Percentiles rank a stretch among this genome's conserved stretches.
Conservation (phyloP, 1,139 yeast species). For the Kodamaea sp. region DNA sequence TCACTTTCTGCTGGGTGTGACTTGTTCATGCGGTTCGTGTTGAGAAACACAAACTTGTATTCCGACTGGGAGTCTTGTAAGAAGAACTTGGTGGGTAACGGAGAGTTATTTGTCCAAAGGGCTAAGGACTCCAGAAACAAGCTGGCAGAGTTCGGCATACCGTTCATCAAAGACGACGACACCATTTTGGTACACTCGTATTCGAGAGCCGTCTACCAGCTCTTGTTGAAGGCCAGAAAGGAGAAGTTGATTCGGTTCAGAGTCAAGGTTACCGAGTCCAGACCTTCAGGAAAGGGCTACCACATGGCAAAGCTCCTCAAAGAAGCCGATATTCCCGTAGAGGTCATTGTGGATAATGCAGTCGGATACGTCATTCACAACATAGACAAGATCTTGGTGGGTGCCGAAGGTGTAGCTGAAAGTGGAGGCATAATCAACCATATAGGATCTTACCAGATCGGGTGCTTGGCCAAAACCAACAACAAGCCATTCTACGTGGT, state of each 20-base stretch:
- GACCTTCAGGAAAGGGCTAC: slow-evolving; percentile 82
- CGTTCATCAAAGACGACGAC: slow-evolving; percentile 92
- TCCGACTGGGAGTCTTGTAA: slow-evolving; percentile 97
- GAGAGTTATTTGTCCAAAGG: slow-evolving; percentile 85
- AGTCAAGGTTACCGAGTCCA: slow-evolving; percentile 89
- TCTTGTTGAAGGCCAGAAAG: slow-evolving; percentile 73
- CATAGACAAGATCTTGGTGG: slow-evolving; percentile 90
- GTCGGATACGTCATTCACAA: slow-evolving; percentile 92
- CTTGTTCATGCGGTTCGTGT: slow-evolving; percentile 88
- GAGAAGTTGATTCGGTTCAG: slow-evolving; percentile 75
- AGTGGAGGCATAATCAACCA: slow-evolving; percentile 97
- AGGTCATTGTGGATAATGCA: slow-evolving; percentile 83
- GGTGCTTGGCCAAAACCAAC: slow-evolving; percentile 87
- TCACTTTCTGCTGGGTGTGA: slow-evolving; percentile 98
- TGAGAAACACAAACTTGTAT: slow-evolving; percentile 83
- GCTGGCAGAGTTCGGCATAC: slow-evolving; percentile 85
- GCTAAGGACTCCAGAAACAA: slow-evolving; percentile 88
- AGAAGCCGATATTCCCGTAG: slow-evolving; percentile 84
- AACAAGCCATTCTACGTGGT: slow-evolving; percentile 94
- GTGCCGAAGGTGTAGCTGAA: slow-evolving; percentile 99
- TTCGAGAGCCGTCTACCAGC: slow-evolving; percentile 84
- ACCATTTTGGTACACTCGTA: slow-evolving; percentile 86
- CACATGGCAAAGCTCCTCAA: slow-evolving; percentile 71
- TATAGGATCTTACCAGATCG: slow-evolving; percentile 93
- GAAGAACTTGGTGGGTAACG: slow-evolving; percentile 86